Percentiles rank a stretch among this genome's conserved stretches.
Conservation (phyloP, 495 filamentous ascomycete genomes). For the Neurospora sp. region DNA sequence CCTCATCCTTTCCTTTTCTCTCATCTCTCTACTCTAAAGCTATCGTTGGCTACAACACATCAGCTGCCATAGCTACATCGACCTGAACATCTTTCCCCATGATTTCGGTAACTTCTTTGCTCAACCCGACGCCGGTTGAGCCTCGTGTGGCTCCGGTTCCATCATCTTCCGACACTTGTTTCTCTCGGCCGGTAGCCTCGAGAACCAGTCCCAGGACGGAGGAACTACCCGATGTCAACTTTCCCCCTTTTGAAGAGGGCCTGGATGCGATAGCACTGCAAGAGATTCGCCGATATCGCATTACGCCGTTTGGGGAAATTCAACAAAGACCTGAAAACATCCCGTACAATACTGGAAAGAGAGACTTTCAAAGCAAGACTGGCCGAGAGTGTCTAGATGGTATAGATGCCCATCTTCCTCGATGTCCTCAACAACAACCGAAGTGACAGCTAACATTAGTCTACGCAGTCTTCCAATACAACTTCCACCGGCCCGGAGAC, state of each 20-base stretch:
- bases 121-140: constrained; percentile 40
- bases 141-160: constrained; percentile 25
- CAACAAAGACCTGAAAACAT: constrained; percentile 62
- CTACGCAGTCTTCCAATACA: constrained; percentile 74
- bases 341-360: constrained; percentile 90
- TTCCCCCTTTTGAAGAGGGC: constrained; percentile 50
- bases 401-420: constrained; percentile 23
- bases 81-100: constrained; percentile 23
- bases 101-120: constrained; percentile 47
- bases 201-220: constrained; percentile 33
- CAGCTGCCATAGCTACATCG: neutral
- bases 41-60: constrained; percentile 7
- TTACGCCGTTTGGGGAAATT: constrained; percentile 63
- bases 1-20: constrained; percentile 17
- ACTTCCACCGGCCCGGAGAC: constrained; percentile 63
- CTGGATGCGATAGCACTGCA: constrained; percentile 43
- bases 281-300: constrained; percentile 48
- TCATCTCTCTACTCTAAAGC: constrained; percentile 9
- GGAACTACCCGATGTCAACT: constrained; percentile 47
- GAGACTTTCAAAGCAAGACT: constrained; percentile 72
- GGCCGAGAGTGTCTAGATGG: constrained; percentile 83
- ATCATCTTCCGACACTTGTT: constrained; percentile 5
- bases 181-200: constrained; percentile 13
- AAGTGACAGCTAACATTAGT: constrained; percentile 1
- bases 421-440: neutral